Base-by-base conservation (phyloP, 371 early-diverging fungal genomes). In the Parasitella parasitica region DNA sequence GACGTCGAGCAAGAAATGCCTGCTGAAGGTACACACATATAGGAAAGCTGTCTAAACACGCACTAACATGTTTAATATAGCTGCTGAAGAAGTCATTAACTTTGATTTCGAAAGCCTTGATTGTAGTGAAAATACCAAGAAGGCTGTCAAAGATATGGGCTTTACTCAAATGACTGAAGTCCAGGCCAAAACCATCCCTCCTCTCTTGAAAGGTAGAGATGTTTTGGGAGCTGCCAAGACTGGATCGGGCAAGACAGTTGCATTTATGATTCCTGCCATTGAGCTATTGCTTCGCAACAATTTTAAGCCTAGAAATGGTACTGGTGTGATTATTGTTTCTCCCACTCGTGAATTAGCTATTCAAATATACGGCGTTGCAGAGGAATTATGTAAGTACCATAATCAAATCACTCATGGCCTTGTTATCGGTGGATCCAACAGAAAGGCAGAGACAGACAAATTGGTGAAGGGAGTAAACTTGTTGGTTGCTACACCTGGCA, bases 301-400 rank as follows among this genome's bases (percentile, higher is more conserved):
- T 72, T 88, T 89, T 66, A 97, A 97, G 84, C 94, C 98, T 26
- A 89, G 97, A 72, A 97, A 97, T 68, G 99, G 89, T 57, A 97
- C 98, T 1, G 98, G 98, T 56, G 91, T 94, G 20, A 77, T 99
- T 52, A 88, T 99, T 61, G 96, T 99, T 57, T 91, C 98, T 9
- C 99, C 99, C 18, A 99, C 99, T 37, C 91, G 99, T 72, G 99
- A 99, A 83, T 86, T 99, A 56, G 98, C 99, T 32, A 82, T 99
- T 59, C 99, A 99, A 78, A 99, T 99, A 66, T 96, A 94, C 78
- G 96, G 97, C 20, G 98, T 98, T 35, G 95, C 97, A 24, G 94
- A 95, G 63, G 96, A 96, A 39, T 85, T 99, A 39, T 74, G 95
- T 63, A 89, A 92, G 74, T 88, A 89, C 78, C 97, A 96, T n/a